Conservation (phyloP, 2,329 filamentous ascomycete genomes). For the Hirsutella rhossiliensis region DNA sequence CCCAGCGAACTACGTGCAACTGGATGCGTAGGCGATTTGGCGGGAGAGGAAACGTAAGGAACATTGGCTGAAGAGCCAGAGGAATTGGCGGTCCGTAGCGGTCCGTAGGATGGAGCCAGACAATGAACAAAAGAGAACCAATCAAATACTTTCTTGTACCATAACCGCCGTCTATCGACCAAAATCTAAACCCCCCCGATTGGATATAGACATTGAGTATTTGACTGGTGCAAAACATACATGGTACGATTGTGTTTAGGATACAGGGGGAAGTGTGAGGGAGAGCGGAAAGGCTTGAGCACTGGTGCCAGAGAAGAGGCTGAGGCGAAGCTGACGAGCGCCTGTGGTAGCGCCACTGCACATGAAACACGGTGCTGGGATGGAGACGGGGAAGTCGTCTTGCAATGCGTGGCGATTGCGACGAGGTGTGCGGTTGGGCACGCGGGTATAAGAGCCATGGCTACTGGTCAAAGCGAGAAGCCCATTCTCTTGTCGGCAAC, state of each 20-base stretch:
- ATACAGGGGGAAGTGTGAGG: neutral
- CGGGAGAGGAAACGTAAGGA: too few relatives aligned
- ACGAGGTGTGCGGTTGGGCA: too few relatives aligned
- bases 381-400: too few relatives aligned
- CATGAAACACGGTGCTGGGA: too few relatives aligned
- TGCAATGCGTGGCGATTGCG: too few relatives aligned
- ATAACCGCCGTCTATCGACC: constrained; percentile 1
- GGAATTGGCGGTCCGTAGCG: too few relatives aligned
- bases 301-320: too few relatives aligned
- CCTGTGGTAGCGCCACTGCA: too few relatives aligned
- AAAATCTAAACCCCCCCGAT: neutral
- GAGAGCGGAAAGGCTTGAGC: too few relatives aligned
- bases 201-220: neutral
- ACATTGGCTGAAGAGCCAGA: too few relatives aligned
- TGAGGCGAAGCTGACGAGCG: too few relatives aligned
- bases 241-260: neutral
- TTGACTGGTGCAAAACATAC: neutral
- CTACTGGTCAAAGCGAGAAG: neutral
- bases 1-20: constrained; percentile 58
- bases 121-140: neutral
- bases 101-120: too few relatives aligned
- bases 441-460: neutral
- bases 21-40: constrained; percentile 26
- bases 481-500: neutral
- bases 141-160: neutral